These are phyloP conservation scores for Tricholoma flavovirens DNA, from an alignment of 768 basidiomycete species.

Conservation along the genomic window DNA sequence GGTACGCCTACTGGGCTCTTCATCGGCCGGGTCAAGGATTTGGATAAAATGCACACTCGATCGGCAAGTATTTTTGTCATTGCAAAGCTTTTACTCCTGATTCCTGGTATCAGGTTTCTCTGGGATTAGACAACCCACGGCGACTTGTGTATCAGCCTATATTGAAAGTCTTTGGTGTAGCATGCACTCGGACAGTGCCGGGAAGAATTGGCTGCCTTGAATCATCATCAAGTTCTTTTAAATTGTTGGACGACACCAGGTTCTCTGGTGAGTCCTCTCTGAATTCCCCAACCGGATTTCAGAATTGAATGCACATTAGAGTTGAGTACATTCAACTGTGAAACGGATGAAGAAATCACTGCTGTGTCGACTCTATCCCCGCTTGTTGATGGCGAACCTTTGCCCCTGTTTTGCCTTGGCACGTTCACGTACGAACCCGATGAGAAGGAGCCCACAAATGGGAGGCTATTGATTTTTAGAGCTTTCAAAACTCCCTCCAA, in stretches of 20 bases:
- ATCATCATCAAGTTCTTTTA: constrained; percentile 48
- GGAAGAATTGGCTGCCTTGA: constrained; percentile 47
- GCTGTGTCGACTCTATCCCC: constrained; percentile 38
- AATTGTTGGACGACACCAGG: constrained; percentile 57
- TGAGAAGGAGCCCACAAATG: constrained; percentile 48
- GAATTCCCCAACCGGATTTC: not conserved
- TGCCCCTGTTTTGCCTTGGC: constrained; percentile 46
- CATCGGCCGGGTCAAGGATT: constrained; percentile 60
- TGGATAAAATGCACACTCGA: constrained; percentile 78
- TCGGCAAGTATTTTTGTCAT: constrained; percentile 41
- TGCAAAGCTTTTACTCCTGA: constrained; percentile 3
- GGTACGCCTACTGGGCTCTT: constrained; percentile 47
- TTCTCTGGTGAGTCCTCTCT: constrained; percentile 47
- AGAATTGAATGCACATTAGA: constrained; percentile 23
- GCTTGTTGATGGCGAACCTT: constrained; percentile 22
- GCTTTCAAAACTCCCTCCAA: constrained; percentile 23
- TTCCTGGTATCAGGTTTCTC: constrained; percentile 43
- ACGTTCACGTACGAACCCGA: constrained; percentile 34
- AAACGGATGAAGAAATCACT: constrained; percentile 57
- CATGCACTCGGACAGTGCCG: constrained; percentile 51
- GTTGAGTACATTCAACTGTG: constrained; percentile 42
- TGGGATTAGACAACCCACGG: constrained; percentile 70
- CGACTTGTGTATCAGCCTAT: constrained; percentile 55
- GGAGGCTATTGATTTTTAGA: constrained; percentile 57
- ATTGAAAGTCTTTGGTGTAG: constrained; percentile 59